Evolutionary conservation across 148 eudicot genomes (phyloP).

Genomic region (Polygonum maritimum): DNA sequence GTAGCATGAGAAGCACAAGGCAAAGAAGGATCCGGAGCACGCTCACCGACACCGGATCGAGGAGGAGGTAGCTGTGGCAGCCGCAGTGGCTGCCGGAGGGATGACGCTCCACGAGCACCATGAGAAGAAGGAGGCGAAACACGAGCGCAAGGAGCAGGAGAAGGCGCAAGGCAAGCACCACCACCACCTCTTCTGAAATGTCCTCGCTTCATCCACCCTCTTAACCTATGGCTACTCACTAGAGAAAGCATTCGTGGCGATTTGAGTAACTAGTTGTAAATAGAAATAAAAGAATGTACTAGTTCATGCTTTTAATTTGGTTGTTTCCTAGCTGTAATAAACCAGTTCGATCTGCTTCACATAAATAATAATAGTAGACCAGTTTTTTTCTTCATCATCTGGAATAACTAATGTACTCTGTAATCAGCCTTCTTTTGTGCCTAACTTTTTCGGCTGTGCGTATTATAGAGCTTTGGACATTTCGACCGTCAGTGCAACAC

Average conservation of each 20-base stretch:
- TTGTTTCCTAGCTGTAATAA: neutral
- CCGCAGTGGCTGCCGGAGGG: conserved; percentile 16
- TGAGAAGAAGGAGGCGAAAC: conserved; percentile 23
- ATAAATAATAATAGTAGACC: too few relatives aligned
- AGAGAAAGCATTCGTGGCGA: too few relatives aligned
- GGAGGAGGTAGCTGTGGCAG: conserved; percentile 17
- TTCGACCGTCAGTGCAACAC: neutral
- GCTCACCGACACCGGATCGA: conserved; percentile 19
- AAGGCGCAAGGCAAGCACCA: conserved; percentile 12
- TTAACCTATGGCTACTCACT: too few relatives aligned
- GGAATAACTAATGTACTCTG: neutral
- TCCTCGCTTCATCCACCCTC: neutral
- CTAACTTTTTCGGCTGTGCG: too few relatives aligned
- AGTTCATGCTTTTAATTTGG: too few relatives aligned
- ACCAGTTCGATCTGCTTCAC: neutral
- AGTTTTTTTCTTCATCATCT: neutral
- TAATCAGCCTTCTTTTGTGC: neutral
- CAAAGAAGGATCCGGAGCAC: conserved; percentile 23
- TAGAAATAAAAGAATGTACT: too few relatives aligned
- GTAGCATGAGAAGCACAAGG: conserved; percentile 26
- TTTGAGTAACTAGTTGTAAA: too few relatives aligned
- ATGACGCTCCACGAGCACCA: conserved; percentile 24
- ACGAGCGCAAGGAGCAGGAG: conserved; percentile 12
- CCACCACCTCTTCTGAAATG: conserved; percentile 8
- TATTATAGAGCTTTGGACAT: too few relatives aligned